A percentile compares a stretch with the other conserved stretches of the same genome.
Evolutionary conservation across 768 basidiomycete species (phyloP).

Genomic region (Psilocybe azurescens): DNA sequence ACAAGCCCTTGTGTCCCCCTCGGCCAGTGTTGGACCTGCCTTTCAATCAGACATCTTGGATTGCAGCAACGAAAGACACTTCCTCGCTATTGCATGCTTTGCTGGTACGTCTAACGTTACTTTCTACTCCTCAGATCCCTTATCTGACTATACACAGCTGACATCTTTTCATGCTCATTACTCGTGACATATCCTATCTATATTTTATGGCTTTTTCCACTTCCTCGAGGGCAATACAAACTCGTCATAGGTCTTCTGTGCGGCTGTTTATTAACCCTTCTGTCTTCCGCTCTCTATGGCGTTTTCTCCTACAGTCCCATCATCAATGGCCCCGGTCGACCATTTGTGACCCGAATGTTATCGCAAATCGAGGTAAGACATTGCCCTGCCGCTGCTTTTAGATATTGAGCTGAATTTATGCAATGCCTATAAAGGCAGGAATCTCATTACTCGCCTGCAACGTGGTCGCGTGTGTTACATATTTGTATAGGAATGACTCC

Average conservation of each 20-base stretch:
- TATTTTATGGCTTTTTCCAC: slow-evolving; percentile 5
- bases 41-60: slow-evolving; percentile 5
- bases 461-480: slow-evolving; percentile 4
- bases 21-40: neutral
- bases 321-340: slow-evolving; percentile 9
- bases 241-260: slow-evolving; percentile 4
- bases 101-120: slow-evolving; percentile 1
- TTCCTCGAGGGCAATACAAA: slow-evolving; percentile 12
- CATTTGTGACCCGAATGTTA: slow-evolving; percentile 9
- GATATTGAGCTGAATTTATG: neutral
- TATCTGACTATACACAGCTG: neutral
- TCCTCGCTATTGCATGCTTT: slow-evolving; percentile 6
- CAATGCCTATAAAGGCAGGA: neutral
- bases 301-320: slow-evolving; percentile 6
- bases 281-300: slow-evolving; percentile 7
- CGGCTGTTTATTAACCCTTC: neutral
- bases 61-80: slow-evolving; percentile 13
- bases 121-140: neutral
- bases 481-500: slow-evolving; percentile 4
- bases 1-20: slow-evolving; percentile 10
- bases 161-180: slow-evolving; percentile 4
- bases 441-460: slow-evolving; percentile 11
- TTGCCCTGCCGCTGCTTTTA: neutral
- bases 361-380: slow-evolving; percentile 3
- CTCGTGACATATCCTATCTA: slow-evolving; percentile 5